Evolutionary conservation across 2,329 filamentous ascomycete genomes (phyloP).

Genomic region (Diaporthe citrichinensis): DNA sequence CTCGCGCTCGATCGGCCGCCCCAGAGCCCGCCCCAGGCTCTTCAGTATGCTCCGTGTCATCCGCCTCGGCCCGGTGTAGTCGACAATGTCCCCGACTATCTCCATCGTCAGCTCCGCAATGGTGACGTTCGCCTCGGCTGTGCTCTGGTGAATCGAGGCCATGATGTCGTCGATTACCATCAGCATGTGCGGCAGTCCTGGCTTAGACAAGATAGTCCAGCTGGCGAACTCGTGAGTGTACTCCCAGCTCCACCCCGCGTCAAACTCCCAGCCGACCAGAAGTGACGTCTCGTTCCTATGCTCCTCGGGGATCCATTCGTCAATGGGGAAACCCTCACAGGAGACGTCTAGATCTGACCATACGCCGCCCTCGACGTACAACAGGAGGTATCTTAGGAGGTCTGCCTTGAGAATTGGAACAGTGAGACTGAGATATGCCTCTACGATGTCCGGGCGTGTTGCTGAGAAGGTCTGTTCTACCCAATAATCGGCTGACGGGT

Average conservation of each 20-base stretch:
- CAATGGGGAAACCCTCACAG: slow-evolving; percentile 51
- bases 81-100: slow-evolving; percentile 43
- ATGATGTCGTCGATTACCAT: slow-evolving; percentile 42
- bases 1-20: not conserved
- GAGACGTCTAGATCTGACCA: slow-evolving; percentile 69
- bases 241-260: slow-evolving; percentile 41
- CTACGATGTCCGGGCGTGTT: slow-evolving; percentile 45
- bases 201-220: slow-evolving; percentile 44
- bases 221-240: slow-evolving; percentile 42
- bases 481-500: slow-evolving; percentile 58
- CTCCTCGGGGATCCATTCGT: slow-evolving; percentile 52
- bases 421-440: slow-evolving; percentile 44
- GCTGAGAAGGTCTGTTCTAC: slow-evolving; percentile 70
- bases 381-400: slow-evolving; percentile 77
- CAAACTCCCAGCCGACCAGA: slow-evolving; percentile 50
- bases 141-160: slow-evolving; percentile 1
- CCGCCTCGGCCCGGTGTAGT: slow-evolving; percentile 42
- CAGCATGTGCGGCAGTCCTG: slow-evolving; percentile 39
- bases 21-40: slow-evolving; percentile 30
- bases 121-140: slow-evolving; percentile 27
- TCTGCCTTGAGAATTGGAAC: slow-evolving; percentile 69
- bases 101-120: slow-evolving; percentile 35
- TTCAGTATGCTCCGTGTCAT: slow-evolving; percentile 40
- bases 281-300: slow-evolving; percentile 40
- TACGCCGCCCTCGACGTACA: slow-evolving; percentile 83